Evolutionary conservation across 768 basidiomycete species (phyloP), one percentile per base, ranked within the genome.

Genomic region (Kwoniella sp.): DNA sequence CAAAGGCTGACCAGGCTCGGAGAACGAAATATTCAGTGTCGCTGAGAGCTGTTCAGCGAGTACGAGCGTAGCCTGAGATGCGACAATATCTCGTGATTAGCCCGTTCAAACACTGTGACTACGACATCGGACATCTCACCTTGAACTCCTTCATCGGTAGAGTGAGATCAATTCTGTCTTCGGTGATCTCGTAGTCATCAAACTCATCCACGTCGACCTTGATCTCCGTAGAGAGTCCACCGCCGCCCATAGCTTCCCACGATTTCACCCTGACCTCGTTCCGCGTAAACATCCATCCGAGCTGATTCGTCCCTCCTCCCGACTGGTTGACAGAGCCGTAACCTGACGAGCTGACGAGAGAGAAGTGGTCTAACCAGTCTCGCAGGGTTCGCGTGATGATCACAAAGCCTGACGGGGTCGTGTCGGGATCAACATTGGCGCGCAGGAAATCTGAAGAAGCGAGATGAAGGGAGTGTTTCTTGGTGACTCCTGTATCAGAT

Each of bases 81-180:
- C 26, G 1, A 3, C 51, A 9, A 45, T 20, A n/a, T 26, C 31
- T 65, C 30, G 66, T 65, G 51, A 28, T 30, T 4, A 5, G 50
- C 15, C 11, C 8, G 12, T 29, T 1, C 26, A 25, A 15, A 53
- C 13, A n/a, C n/a, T 4, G 50, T n/a, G n/a, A n/a, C n/a, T n/a
- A n/a, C n/a, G n/a, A n/a, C n/a, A n/a, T n/a, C n/a, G n/a, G n/a
- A 11, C 15, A 56, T 12, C 79, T 69, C 65, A 81, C 79, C 54
- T 75, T 69, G 58, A 81, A 81, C 61, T 81, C 79, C 50, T 66
- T 73, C 73, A 81, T 74, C 12, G 79, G 79, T 58, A 81, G 64
- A 3, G 76, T 78, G 59, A 81, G 55, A 45, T 74, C 73, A 7
- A 81, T 67, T 23, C 74, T 53, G 20, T 66, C 63, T 4, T 64